Evolutionary conservation across 495 filamentous ascomycete genomes (phyloP).

Genomic region (Gamarada debralockiae): DNA sequence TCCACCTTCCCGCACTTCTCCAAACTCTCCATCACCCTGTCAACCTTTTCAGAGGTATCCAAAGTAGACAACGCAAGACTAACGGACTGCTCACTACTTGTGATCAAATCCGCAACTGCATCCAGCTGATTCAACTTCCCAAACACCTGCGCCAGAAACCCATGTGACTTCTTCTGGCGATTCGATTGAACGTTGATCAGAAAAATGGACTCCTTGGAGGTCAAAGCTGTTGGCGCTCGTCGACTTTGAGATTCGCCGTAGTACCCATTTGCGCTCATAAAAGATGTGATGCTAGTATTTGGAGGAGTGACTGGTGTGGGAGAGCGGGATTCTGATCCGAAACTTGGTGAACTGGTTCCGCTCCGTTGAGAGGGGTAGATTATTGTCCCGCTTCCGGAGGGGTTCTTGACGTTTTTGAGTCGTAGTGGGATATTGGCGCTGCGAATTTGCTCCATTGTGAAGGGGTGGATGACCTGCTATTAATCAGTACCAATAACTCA

Average conservation of each 20-base stretch:
- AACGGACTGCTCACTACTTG: constrained; percentile 36
- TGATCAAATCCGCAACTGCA: constrained; percentile 34
- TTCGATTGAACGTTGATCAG: constrained; percentile 36
- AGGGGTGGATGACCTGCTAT: constrained; percentile 36
- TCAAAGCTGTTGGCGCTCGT: constrained; percentile 34
- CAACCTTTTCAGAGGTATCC: constrained; percentile 20
- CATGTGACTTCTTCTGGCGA: constrained; percentile 33
- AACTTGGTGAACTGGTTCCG: constrained; percentile 8
- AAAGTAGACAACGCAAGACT: constrained; percentile 34
- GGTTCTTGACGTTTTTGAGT: constrained; percentile 39
- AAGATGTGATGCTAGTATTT: too few species aligned
- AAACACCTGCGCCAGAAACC: constrained; percentile 34
- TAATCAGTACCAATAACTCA: neutral
- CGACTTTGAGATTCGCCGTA: constrained; percentile 28
- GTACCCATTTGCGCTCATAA: too few species aligned
- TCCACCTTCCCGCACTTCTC: constrained; percentile 31
- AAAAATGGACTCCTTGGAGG: constrained; percentile 34
- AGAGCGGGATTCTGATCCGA: constrained; percentile 11
- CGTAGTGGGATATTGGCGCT: constrained; percentile 35
- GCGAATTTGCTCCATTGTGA: constrained; percentile 40
- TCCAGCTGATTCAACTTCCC: constrained; percentile 31
- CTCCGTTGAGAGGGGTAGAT: constrained; percentile 32
- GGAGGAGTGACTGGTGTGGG: neutral
- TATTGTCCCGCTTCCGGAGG: constrained; percentile 32
- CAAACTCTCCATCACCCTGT: constrained; percentile 27